Evolutionary conservation across 805 yeast genomes (phyloP).

Genomic region (Starmerella geochares): DNA sequence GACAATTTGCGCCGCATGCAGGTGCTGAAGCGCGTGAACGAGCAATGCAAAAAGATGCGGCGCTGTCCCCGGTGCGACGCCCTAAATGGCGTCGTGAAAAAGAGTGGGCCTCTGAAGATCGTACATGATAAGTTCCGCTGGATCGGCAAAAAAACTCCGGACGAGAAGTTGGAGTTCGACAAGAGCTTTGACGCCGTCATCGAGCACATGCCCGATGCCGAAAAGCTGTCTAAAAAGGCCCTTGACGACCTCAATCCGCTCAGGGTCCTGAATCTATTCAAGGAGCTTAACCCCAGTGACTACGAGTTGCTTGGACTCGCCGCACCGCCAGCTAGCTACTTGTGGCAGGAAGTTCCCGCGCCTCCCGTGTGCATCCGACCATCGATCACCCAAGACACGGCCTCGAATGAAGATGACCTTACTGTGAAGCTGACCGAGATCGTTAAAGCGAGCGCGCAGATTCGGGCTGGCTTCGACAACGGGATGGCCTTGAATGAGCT

Average conservation of each 20-base stretch:
- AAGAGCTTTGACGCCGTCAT: conserved; percentile 70
- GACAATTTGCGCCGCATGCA: conserved; percentile 91
- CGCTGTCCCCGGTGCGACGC: conserved; percentile 70
- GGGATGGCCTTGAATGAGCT: conserved; percentile 86
- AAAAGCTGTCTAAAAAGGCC: conserved; percentile 73
- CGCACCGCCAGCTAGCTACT: conserved; percentile 85
- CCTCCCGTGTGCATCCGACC: conserved; percentile 99
- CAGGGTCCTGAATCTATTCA: conserved; percentile 75
- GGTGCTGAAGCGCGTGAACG: conserved; percentile 67
- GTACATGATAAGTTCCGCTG: conserved; percentile 93
- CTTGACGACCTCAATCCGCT: conserved; percentile 91
- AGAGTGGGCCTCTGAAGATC: conserved; percentile 91
- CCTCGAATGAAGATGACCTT: conserved; percentile 92
- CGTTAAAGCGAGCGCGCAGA: conserved; percentile 91
- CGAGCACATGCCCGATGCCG: conserved; percentile 73
- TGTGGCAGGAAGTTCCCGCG: conserved; percentile 96
- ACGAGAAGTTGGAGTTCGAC: conserved; percentile 81
- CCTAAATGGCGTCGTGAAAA: conserved; percentile 91
- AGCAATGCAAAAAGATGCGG: conserved; percentile 92
- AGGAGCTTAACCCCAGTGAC: conserved; percentile 73
- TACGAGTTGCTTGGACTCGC: conserved; percentile 90
- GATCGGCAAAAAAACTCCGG: conserved; percentile 80
- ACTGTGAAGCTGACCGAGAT: conserved; percentile 93
- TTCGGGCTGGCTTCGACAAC: conserved; percentile 87
- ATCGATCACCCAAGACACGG: conserved; percentile 86